A percentile compares a stretch with the other conserved stretches of the same genome.
phyloP scores from a whole-genome alignment of 768 basidiomycete genomes.

The Lepiota venenata region DNA sequence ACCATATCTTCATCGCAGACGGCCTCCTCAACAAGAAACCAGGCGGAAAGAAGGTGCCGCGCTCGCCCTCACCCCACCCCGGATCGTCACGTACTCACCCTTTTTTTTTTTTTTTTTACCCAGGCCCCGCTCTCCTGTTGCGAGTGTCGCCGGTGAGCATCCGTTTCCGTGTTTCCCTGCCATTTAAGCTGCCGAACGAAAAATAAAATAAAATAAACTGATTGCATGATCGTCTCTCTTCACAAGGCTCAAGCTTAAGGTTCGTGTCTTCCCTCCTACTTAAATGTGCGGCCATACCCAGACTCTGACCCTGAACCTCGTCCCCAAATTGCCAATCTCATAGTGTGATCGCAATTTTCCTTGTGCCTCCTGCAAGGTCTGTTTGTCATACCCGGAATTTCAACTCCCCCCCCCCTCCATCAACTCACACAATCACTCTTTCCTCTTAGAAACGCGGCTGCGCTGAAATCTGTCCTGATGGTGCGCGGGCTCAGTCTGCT shows the following conservation, averaged over 20 bases:
- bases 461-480: slow-evolving; percentile 64
- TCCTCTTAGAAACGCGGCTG: slow-evolving; percentile 54
- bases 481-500: slow-evolving; percentile 27
- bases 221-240: slow-evolving; percentile 11
- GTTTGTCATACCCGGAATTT: slow-evolving; percentile 5
- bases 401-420: too few species aligned
- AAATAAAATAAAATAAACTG: background rate
- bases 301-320: slow-evolving; percentile 13
- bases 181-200: slow-evolving; percentile 11
- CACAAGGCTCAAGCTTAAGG: slow-evolving; percentile 53
- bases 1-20: slow-evolving; percentile 52
- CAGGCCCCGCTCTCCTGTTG: slow-evolving; percentile 59
- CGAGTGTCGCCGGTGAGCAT: slow-evolving; percentile 53
- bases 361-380: slow-evolving; percentile 41
- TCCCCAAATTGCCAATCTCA: slow-evolving; percentile 1
- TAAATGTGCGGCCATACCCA: background rate
- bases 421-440: slow-evolving; percentile 1
- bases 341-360: slow-evolving; percentile 53
- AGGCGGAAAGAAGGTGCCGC: slow-evolving; percentile 42
- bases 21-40: slow-evolving; percentile 41
- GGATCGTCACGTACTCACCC: slow-evolving; percentile 6
- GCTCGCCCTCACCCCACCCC: background rate
- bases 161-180: background rate
- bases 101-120: background rate
- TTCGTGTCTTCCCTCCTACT: slow-evolving; percentile 22